Conservation (phyloP, 495 filamentous ascomycete genomes). For the Neurospora sublineolata region DNA sequence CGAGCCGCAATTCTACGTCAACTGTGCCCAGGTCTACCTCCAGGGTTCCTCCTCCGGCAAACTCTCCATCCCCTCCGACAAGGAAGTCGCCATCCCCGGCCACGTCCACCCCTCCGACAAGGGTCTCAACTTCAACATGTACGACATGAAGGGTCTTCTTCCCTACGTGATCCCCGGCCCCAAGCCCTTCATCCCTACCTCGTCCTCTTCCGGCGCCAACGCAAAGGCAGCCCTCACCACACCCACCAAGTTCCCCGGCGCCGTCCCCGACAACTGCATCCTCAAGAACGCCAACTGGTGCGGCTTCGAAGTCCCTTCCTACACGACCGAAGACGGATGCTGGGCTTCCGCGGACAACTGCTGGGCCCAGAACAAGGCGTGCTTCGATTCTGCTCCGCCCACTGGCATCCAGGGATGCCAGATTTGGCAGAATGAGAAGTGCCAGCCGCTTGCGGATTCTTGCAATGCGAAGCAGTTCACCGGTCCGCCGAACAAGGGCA, state of each 20-base stretch:
- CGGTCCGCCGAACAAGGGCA: conserved; percentile 48
- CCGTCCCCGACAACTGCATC: conserved; percentile 42
- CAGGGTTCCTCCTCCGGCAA: conserved; percentile 29
- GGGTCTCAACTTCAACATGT: conserved; percentile 54
- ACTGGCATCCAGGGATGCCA: conserved; percentile 47
- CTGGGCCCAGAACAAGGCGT: conserved; percentile 44
- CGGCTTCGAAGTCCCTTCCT: conserved; percentile 43
- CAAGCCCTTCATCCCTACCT: conserved; percentile 27
- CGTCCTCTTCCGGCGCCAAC: not conserved
- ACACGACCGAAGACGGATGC: conserved; percentile 45
- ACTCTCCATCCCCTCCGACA: conserved; percentile 23
- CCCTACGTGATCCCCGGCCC: conserved; percentile 54
- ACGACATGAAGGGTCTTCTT: conserved; percentile 18
- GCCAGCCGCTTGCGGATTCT: conserved; percentile 35
- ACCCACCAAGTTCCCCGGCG: conserved; percentile 26
- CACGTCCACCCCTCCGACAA: conserved; percentile 41
- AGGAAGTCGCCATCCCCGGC: conserved; percentile 52
- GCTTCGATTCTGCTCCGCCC: conserved; percentile 45
- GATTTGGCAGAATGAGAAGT: conserved; percentile 46
- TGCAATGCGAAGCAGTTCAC: conserved; percentile 38
- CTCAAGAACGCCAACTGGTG: conserved; percentile 65
- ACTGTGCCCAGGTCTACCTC: conserved; percentile 61
- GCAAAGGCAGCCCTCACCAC: conserved; percentile 11
- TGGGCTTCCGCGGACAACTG: conserved; percentile 42
- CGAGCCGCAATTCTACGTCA: conserved; percentile 55